phyloP scores from a whole-genome alignment of 2,329 filamentous ascomycete species.

The Cladosporium sp. region DNA sequence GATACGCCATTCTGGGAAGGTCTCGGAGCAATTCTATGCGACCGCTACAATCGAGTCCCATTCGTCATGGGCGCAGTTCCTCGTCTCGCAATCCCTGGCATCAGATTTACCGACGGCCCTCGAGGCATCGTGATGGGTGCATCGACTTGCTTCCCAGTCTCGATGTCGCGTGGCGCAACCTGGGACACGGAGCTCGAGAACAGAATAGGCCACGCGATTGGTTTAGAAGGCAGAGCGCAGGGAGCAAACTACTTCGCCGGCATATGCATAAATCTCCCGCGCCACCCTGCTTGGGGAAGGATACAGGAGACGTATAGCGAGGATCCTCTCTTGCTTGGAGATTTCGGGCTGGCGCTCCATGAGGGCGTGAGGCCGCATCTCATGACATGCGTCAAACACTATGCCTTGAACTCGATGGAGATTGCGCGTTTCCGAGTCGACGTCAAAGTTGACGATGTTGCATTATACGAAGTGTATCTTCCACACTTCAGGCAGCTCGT shows the following conservation, averaged over 20 bases:
- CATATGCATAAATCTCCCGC: slow-evolving; percentile 27
- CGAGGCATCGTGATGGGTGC: slow-evolving; percentile 20
- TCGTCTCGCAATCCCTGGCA: slow-evolving; percentile 14
- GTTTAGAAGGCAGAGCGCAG: slow-evolving; percentile 26
- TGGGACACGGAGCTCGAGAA: slow-evolving; percentile 25
- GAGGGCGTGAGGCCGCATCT: slow-evolving; percentile 23
- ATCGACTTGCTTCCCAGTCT: slow-evolving; percentile 17
- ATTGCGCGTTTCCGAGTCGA: slow-evolving; percentile 27
- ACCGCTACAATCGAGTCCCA: slow-evolving; percentile 14
- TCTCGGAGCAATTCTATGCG: slow-evolving; percentile 11
- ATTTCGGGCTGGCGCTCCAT: slow-evolving; percentile 24
- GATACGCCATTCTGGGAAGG: slow-evolving; percentile 15
- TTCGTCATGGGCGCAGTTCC: slow-evolving; percentile 11
- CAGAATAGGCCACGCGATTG: slow-evolving; percentile 25
- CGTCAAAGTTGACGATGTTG: slow-evolving; percentile 24
- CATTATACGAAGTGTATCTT: slow-evolving; percentile 27
- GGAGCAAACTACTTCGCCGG: slow-evolving; percentile 27
- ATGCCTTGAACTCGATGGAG: slow-evolving; percentile 30
- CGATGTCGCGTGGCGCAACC: slow-evolving; percentile 25
- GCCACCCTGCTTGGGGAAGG: slow-evolving; percentile 25
- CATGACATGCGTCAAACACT: slow-evolving; percentile 31
- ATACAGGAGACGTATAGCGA: slow-evolving; percentile 26
- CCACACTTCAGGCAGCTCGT: slow-evolving; percentile 18
- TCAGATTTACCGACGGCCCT: slow-evolving; percentile 26
- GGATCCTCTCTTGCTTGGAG: slow-evolving; percentile 23